phyloP scores from a whole-genome alignment of 148 eudicot species.

The Rhododendron henanense region DNA sequence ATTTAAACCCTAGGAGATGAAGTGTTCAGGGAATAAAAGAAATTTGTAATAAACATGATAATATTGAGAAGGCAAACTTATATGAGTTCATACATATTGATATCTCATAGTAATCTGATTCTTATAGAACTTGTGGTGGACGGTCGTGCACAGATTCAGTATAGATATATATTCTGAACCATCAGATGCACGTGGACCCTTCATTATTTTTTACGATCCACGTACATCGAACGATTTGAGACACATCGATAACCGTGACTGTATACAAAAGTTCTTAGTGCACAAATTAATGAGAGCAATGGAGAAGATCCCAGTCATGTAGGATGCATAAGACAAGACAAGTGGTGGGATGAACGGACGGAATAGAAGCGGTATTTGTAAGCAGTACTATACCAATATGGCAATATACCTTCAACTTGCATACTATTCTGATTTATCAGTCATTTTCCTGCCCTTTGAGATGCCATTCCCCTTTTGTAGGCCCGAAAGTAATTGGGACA shows the following conservation, averaged over 20 bases:
- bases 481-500: neutral
- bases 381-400: neutral
- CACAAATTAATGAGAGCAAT: neutral
- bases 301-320: neutral
- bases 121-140: too few relatives aligned
- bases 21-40: neutral
- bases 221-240: neutral
- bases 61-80: neutral
- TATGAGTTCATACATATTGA: neutral
- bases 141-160: neutral
- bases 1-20: too few relatives aligned
- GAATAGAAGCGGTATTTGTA: neutral
- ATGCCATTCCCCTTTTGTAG: neutral
- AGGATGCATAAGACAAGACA: neutral
- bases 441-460: neutral
- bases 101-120: too few relatives aligned
- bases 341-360: neutral
- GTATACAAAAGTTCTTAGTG: neutral
- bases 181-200: neutral
- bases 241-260: neutral
- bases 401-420: slow-evolving; percentile 1
- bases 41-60: neutral
- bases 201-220: neutral
- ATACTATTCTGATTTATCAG: neutral
- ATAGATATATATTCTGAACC: too few relatives aligned